Percentiles rank a stretch among this genome's conserved stretches.
These are phyloP conservation scores for Rhizophagus sp. DNA, from an alignment of 192 early-diverging fungal genomes.

Conservation along the genomic window DNA sequence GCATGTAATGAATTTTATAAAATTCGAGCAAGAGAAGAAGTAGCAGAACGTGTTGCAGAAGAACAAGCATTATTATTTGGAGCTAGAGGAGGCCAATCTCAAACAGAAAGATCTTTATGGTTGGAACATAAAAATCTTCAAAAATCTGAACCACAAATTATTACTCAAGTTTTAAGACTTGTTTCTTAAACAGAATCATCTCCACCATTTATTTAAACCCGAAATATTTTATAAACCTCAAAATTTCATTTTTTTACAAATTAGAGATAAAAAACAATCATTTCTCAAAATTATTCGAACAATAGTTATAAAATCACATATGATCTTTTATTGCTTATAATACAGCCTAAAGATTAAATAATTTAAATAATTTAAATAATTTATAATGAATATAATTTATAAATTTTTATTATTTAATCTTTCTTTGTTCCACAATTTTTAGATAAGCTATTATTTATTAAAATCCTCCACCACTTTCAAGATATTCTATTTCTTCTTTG, in stretches of 20 bases:
- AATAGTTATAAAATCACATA: too few species aligned
- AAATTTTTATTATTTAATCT: too few species aligned
- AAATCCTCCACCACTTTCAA: slow-evolving; percentile 32
- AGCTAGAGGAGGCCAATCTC: neutral
- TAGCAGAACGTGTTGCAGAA: slow-evolving; percentile 62
- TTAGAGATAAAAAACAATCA: too few species aligned
- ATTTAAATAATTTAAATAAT: neutral
- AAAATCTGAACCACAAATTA: neutral
- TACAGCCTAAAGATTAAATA: neutral
- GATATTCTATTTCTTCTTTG: slow-evolving; percentile 51
- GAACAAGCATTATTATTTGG: slow-evolving; percentile 55
- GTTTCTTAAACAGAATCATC: neutral
- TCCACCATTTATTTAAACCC: too few species aligned
- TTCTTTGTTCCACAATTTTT: too few species aligned
- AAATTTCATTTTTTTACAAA: too few species aligned
- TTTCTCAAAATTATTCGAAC: too few species aligned
- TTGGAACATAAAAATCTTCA: slow-evolving; percentile 5
- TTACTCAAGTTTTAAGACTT: neutral
- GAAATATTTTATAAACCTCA: too few species aligned
- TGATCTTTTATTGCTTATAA: too few species aligned
- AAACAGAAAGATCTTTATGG: slow-evolving; percentile 15
- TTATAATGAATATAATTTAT: too few species aligned
- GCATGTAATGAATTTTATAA: slow-evolving; percentile 82
- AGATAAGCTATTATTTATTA: neutral
- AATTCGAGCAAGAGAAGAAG: slow-evolving; percentile 77